Percentiles rank a stretch among this genome's conserved stretches.
These are phyloP conservation scores for Schizonepeta tenuifolia DNA, from an alignment of 257 asterid genomes.

Conservation along the genomic window DNA sequence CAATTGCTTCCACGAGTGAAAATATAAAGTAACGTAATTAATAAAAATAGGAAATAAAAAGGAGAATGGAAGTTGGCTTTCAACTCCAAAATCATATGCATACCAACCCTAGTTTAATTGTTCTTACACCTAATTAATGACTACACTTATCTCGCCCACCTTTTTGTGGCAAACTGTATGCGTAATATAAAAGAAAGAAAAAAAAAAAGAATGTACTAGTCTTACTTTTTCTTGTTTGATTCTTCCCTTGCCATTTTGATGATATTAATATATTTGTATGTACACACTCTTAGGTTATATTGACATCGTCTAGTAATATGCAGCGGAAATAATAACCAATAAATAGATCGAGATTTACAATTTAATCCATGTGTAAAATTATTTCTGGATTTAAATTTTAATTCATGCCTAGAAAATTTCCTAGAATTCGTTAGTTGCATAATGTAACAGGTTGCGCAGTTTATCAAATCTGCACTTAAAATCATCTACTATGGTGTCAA, in stretches of 20 bases:
- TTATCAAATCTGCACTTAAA: no score
- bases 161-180: slow-evolving; percentile 1
- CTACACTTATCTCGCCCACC: slow-evolving; percentile 29
- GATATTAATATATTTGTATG: no score
- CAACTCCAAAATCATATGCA: slow-evolving; percentile 30
- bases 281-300: no score
- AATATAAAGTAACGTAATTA: not conserved
- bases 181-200: not conserved
- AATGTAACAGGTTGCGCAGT: no score
- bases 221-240: not conserved
- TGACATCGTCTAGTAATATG: no score
- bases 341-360: no score
- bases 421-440: no score
- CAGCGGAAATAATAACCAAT: no score
- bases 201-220: not conserved
- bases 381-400: no score
- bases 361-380: no score
- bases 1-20: slow-evolving; percentile 3
- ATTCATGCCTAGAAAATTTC: no score
- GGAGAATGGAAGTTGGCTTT: slow-evolving; percentile 19
- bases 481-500: no score
- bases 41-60: not conserved
- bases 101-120: slow-evolving; percentile 1
- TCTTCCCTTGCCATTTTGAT: not conserved
- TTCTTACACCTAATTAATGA: slow-evolving; percentile 12